Evolutionary conservation across 2,329 filamentous ascomycete genomes (phyloP).

Genomic region (Botrytis cinerea): DNA sequence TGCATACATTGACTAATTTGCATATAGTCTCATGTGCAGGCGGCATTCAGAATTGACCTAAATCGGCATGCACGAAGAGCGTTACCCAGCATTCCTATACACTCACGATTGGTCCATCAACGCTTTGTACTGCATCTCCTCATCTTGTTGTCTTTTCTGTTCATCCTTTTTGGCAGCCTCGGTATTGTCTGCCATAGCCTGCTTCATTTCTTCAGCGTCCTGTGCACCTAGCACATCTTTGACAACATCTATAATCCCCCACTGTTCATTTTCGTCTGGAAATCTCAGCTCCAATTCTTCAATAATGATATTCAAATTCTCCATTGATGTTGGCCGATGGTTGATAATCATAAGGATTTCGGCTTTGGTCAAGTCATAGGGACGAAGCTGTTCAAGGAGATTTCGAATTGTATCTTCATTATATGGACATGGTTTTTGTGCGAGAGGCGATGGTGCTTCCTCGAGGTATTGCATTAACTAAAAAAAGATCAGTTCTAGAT

Average conservation of each 20-base stretch:
- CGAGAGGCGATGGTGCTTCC: constrained; percentile 56
- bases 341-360: constrained; percentile 71
- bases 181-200: constrained; percentile 18
- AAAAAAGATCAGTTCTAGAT: background rate
- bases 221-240: constrained; percentile 55
- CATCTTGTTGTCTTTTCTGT: constrained; percentile 13
- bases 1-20: background rate
- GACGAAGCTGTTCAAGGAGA: constrained; percentile 57
- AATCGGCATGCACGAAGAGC: background rate
- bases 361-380: constrained; percentile 64
- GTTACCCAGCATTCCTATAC: background rate
- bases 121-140: background rate
- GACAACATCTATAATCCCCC: constrained; percentile 58
- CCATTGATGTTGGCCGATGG: constrained; percentile 58
- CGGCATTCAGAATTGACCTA: background rate
- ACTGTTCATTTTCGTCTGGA: constrained; percentile 55
- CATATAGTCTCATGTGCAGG: background rate
- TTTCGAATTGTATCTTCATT: constrained; percentile 52
- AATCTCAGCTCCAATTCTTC: constrained; percentile 67
- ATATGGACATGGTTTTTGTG: constrained; percentile 47
- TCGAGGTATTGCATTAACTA: constrained; percentile 64
- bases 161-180: constrained; percentile 11
- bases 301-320: constrained; percentile 62
- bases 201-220: constrained; percentile 34
- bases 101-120: constrained; percentile 2